These are phyloP conservation scores for Talaromyces nanjingensis DNA, from an alignment of 495 filamentous ascomycete genomes.

Conservation along the genomic window DNA sequence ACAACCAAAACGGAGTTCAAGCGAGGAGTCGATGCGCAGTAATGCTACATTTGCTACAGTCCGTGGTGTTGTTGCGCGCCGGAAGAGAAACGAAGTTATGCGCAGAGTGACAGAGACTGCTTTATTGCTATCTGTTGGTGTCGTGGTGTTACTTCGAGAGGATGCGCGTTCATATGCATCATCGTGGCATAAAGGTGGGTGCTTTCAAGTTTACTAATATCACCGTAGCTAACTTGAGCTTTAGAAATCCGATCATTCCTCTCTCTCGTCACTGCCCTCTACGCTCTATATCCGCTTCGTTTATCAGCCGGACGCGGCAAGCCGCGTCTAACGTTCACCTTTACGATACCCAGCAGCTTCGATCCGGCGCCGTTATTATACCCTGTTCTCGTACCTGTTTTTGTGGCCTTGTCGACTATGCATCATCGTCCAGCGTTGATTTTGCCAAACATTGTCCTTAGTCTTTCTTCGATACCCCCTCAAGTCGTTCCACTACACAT, in stretches of 20 bases:
- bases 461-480: slow-evolving; percentile 69
- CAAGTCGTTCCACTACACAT: slow-evolving; percentile 55
- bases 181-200: slow-evolving; percentile 38
- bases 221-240: neutral
- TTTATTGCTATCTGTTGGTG: slow-evolving; percentile 39
- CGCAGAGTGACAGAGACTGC: slow-evolving; percentile 37
- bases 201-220: neutral
- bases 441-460: slow-evolving; percentile 72
- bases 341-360: slow-evolving; percentile 63
- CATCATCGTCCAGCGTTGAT: slow-evolving; percentile 48
- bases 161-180: slow-evolving; percentile 29
- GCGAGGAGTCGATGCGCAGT: slow-evolving; percentile 19
- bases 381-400: slow-evolving; percentile 66
- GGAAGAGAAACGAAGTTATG: slow-evolving; percentile 36
- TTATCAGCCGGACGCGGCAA: slow-evolving; percentile 6
- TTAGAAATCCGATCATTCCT: slow-evolving; percentile 43
- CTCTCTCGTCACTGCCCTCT: slow-evolving; percentile 33
- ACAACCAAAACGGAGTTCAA: slow-evolving; percentile 33
- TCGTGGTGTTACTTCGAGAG: slow-evolving; percentile 26
- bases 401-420: slow-evolving; percentile 72
- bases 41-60: slow-evolving; percentile 11
- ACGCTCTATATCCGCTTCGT: slow-evolving; percentile 42
- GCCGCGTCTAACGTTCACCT: slow-evolving; percentile 21
- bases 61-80: slow-evolving; percentile 22
- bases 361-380: slow-evolving; percentile 91